A percentile compares a stretch with the other conserved stretches of the same genome.
Conservation (phyloP, 2,329 filamentous ascomycete species). For the Xylariaceae sp. region DNA sequence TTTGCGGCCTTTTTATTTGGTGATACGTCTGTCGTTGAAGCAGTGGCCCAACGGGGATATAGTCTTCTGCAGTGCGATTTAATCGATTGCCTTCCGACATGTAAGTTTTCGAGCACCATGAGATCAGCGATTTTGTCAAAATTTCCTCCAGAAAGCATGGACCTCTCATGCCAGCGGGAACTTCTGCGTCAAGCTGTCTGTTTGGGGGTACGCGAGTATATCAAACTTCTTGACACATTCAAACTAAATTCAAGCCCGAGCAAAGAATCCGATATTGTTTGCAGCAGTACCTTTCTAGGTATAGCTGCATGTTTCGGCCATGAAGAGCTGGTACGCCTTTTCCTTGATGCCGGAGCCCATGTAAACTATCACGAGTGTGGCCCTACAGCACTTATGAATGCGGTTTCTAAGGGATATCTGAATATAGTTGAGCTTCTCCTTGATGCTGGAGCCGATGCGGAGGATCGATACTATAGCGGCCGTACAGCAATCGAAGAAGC, state of each 20-base stretch:
- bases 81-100: too few species aligned
- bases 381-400: not conserved
- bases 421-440: not conserved
- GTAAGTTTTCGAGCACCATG: too few species aligned
- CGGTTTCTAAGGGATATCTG: not conserved
- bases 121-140: too few species aligned
- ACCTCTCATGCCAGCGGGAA: too few species aligned
- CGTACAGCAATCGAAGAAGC: not conserved
- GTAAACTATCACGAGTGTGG: not conserved
- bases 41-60: too few species aligned
- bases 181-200: too few species aligned
- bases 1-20: too few species aligned
- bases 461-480: not conserved
- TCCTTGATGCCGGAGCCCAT: constrained; percentile 3
- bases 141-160: too few species aligned
- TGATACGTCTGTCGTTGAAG: too few species aligned
- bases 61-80: too few species aligned
- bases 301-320: not conserved
- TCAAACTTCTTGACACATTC: not conserved
- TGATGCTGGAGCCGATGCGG: not conserved
- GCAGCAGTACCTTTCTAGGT: not conserved
- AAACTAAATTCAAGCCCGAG: not conserved
- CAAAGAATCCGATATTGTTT: not conserved
- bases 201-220: too few species aligned
- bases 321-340: not conserved